A percentile compares a stretch with the other conserved stretches of the same genome.
Evolutionary conservation across 129 eudicot genomes (phyloP).

Genomic region (Lactuca saligna): DNA sequence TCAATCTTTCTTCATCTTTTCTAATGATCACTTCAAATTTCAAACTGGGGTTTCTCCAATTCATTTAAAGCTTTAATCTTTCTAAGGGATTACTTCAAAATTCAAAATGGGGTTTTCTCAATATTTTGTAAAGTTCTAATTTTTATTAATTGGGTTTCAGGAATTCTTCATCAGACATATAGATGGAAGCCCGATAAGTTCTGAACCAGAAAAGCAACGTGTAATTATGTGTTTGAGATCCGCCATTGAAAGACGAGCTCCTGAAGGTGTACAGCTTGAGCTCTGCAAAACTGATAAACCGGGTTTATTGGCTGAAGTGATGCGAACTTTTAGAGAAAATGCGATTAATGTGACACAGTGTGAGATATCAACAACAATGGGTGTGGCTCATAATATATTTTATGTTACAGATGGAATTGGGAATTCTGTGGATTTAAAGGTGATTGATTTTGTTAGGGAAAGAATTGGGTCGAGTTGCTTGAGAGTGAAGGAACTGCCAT

Average conservation of each 20-base stretch:
- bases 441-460: constrained; percentile 55
- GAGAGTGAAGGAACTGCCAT: constrained; percentile 73
- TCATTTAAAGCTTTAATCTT: constrained; percentile 30
- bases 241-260: constrained; percentile 81
- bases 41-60: too few relatives aligned
- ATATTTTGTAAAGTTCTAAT: constrained; percentile 11
- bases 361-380: constrained; percentile 68
- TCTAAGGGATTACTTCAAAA: not conserved
- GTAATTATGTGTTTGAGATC: constrained; percentile 74
- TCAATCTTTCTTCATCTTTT: not conserved
- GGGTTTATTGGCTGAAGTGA: constrained; percentile 78
- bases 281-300: constrained; percentile 50
- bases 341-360: constrained; percentile 86
- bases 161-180: constrained; percentile 79
- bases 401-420: constrained; percentile 79
- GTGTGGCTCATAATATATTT: constrained; percentile 57
- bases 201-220: constrained; percentile 84
- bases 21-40: too few relatives aligned
- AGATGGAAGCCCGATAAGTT: constrained; percentile 85
- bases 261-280: constrained; percentile 82
- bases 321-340: constrained; percentile 83
- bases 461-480: constrained; percentile 58
- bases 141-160: constrained; percentile 34
- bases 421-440: constrained; percentile 48
- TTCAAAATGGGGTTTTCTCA: constrained; percentile 11